phyloP scores from a whole-genome alignment of 2,329 filamentous ascomycete species.

The Furcasterigmium sp. region DNA sequence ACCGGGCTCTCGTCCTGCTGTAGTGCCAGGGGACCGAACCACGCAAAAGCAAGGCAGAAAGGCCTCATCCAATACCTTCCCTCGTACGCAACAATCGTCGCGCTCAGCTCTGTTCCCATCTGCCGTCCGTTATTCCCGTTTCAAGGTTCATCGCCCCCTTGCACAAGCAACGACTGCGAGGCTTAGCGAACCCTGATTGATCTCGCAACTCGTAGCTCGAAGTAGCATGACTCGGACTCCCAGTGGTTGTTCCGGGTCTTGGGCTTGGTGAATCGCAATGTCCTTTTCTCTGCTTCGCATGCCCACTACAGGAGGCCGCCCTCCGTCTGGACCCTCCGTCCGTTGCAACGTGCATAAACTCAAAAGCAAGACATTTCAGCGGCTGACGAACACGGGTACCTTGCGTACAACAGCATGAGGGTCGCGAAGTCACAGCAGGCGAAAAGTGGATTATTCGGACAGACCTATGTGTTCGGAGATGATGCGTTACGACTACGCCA shows the following conservation, averaged over 20 bases:
- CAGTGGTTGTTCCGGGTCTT: no score
- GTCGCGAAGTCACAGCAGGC: conserved; percentile 68
- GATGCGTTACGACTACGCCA: no score
- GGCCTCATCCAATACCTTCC: not conserved
- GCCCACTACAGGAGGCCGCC: no score
- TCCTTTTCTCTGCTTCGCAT: no score
- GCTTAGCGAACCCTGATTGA: no score
- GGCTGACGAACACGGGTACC: conserved; percentile 5
- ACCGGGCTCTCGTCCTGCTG: not conserved
- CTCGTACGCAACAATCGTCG: not conserved
- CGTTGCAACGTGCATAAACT: not conserved
- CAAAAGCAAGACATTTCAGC: not conserved
- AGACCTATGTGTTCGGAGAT: conserved; percentile 66
- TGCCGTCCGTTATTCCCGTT: no score
- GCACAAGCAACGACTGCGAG: conserved; percentile 3
- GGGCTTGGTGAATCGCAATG: no score
- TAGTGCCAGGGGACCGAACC: not conserved
- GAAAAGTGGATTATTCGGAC: conserved; percentile 91
- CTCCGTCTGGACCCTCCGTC: not conserved
- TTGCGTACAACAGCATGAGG: conserved; percentile 59
- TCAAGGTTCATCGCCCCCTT: not conserved
- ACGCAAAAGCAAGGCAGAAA: not conserved
- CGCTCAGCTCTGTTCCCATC: not conserved
- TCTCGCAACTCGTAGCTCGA: no score
- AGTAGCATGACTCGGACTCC: no score